A percentile compares a stretch with the other conserved stretches of the same genome.
These are phyloP conservation scores for Trichoderma arundinaceum DNA, from an alignment of 2,329 filamentous ascomycete genomes.

Conservation along the genomic window DNA sequence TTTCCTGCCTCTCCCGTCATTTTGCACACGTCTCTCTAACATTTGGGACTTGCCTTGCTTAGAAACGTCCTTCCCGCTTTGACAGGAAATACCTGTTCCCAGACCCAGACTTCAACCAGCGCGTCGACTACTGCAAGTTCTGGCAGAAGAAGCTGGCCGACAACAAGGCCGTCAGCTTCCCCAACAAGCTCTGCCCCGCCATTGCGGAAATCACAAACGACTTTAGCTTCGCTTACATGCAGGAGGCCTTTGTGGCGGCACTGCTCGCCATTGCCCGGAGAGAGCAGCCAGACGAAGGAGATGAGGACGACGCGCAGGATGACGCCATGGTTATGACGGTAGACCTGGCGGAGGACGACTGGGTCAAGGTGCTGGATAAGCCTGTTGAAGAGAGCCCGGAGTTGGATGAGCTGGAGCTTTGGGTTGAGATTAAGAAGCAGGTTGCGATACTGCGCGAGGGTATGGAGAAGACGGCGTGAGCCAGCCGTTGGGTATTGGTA, in stretches of 20 bases:
- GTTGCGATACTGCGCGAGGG: slow-evolving; percentile 65
- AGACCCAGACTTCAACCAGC: slow-evolving; percentile 59
- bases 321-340: slow-evolving; percentile 35
- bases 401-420: slow-evolving; percentile 59
- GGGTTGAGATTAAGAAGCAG: slow-evolving; percentile 68
- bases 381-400: slow-evolving; percentile 45
- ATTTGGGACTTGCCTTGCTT: not conserved
- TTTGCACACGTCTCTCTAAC: not conserved
- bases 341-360: slow-evolving; percentile 46
- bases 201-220: slow-evolving; percentile 66
- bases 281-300: slow-evolving; percentile 38
- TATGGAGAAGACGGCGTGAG: slow-evolving; percentile 48
- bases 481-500: not conserved
- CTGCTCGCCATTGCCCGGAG: slow-evolving; percentile 62
- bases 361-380: slow-evolving; percentile 44
- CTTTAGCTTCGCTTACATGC: slow-evolving; percentile 74
- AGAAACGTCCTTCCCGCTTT: slow-evolving; percentile 69
- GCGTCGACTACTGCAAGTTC: slow-evolving; percentile 64
- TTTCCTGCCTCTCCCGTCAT: not conserved
- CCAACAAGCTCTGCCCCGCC: slow-evolving; percentile 60
- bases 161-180: slow-evolving; percentile 61
- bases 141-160: slow-evolving; percentile 63
- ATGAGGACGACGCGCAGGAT: not conserved
- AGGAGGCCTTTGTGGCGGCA: slow-evolving; percentile 70
- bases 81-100: slow-evolving; percentile 71